Conservation (phyloP, 495 filamentous ascomycete genomes). For the Endocarpon pusillum region DNA sequence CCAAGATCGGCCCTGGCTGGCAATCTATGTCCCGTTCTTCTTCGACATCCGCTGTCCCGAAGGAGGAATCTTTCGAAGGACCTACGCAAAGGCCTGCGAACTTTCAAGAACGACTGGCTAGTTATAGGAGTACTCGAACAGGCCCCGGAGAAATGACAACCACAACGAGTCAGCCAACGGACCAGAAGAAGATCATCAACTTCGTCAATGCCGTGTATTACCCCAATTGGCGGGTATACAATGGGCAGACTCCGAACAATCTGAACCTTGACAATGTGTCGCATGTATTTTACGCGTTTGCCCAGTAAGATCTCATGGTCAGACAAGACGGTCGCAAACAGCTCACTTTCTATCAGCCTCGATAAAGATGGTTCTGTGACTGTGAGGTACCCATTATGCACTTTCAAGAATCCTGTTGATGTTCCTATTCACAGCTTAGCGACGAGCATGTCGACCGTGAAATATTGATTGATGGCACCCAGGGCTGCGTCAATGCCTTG, state of each 20-base stretch:
- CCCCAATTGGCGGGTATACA: slow-evolving; percentile 71
- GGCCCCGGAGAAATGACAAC: slow-evolving; percentile 2
- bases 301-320: slow-evolving; percentile 45
- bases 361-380: slow-evolving; percentile 1
- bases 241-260: slow-evolving; percentile 58
- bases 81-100: slow-evolving; percentile 1
- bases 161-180: slow-evolving; percentile 9
- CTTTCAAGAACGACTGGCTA: background rate
- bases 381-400: background rate
- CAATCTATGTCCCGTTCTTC: too few relatives aligned
- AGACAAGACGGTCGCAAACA: slow-evolving; percentile 42
- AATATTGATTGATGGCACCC: slow-evolving; percentile 59
- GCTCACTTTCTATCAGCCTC: slow-evolving; percentile 6
- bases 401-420: slow-evolving; percentile 11
- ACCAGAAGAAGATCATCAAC: slow-evolving; percentile 22
- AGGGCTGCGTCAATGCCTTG: slow-evolving; percentile 65
- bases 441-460: slow-evolving; percentile 75
- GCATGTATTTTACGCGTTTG: slow-evolving; percentile 84
- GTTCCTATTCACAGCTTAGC: slow-evolving; percentile 40
- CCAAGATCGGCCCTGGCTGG: too few relatives aligned
- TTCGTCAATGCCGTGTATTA: slow-evolving; percentile 71
- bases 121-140: slow-evolving; percentile 3
- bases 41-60: too few relatives aligned
- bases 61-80: background rate
- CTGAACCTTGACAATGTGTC: slow-evolving; percentile 52